Conservation (phyloP, 768 basidiomycete genomes). For the Flagelloscypha sp. region DNA sequence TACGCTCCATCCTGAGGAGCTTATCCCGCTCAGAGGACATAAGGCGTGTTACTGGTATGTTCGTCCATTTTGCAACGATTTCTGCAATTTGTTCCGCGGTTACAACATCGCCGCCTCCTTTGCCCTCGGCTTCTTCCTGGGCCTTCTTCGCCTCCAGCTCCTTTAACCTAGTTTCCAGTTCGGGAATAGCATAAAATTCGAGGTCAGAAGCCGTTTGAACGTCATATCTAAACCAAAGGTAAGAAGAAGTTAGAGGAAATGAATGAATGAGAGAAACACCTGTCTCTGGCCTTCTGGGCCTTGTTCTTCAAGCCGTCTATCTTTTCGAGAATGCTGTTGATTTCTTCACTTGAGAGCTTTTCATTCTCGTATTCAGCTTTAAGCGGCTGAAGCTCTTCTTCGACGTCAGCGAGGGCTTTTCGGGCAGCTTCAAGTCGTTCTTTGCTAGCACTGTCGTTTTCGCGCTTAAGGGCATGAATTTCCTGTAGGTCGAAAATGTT, state of each 20-base stretch:
- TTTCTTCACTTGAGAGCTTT: conserved; percentile 70
- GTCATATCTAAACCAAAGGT: conserved; percentile 40
- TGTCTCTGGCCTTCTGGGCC: conserved; percentile 86
- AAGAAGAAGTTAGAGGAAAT: conserved; percentile 10
- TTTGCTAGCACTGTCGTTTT: conserved; percentile 84
- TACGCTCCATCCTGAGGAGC: conserved; percentile 77
- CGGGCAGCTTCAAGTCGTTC: conserved; percentile 68
- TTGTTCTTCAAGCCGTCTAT: conserved; percentile 91
- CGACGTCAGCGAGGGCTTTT: conserved; percentile 75
- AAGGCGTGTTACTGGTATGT: conserved; percentile 80
- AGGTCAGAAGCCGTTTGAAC: conserved; percentile 78
- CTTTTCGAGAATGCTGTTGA: conserved; percentile 64
- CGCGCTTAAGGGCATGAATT: conserved; percentile 88
- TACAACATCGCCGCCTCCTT: conserved; percentile 58
- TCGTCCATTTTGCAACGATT: conserved; percentile 90
- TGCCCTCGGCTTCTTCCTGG: conserved; percentile 52
- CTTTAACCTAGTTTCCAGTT: conserved; percentile 67
- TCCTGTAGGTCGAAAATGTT: too few species aligned
- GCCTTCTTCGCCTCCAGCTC: conserved; percentile 66
- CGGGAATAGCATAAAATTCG: conserved; percentile 87
- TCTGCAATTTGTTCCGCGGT: conserved; percentile 88
- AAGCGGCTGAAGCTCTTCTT: conserved; percentile 77
- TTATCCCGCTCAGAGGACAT: conserved; percentile 91
- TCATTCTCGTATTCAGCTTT: conserved; percentile 83
- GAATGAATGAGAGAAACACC: conserved; percentile 23